phyloP scores from a whole-genome alignment of 1,284 basidiomycete species.

The Malassezia arunalokei region DNA sequence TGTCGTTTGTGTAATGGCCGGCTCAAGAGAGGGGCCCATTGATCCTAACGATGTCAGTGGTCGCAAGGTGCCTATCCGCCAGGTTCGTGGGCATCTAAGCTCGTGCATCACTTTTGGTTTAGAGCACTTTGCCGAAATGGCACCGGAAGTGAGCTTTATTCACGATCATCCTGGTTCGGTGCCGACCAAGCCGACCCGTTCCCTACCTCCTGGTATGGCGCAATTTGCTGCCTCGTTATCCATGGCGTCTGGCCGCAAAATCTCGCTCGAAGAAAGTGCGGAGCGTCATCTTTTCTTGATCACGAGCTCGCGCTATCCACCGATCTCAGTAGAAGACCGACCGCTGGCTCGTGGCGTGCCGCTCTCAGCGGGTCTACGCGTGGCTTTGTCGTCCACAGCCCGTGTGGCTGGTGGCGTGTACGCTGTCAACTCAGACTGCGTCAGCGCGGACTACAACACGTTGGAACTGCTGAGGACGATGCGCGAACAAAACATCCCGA shows the following conservation, averaged over 20 bases:
- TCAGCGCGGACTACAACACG: background rate
- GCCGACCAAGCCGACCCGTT: background rate
- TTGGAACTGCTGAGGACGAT: background rate
- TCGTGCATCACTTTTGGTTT: slow-evolving; percentile 3
- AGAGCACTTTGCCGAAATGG: background rate
- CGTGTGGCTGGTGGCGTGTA: slow-evolving; percentile 9
- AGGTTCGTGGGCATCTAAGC: background rate
- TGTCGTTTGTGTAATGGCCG: slow-evolving; percentile 6
- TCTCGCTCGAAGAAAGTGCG: background rate
- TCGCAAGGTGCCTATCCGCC: background rate
- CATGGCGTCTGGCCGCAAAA: background rate
- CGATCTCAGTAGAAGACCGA: background rate
- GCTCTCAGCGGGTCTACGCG: background rate
- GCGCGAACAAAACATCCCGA: slow-evolving; percentile 2
- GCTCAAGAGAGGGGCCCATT: slow-evolving; percentile 6
- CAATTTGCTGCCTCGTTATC: background rate
- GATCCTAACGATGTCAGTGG: background rate
- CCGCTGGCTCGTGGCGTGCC: background rate
- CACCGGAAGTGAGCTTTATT: slow-evolving; percentile 7
- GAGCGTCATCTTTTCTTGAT: slow-evolving; percentile 5
- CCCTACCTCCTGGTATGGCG: background rate
- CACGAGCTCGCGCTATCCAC: slow-evolving; percentile 3
- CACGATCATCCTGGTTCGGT: slow-evolving; percentile 7
- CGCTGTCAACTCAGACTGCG: background rate
- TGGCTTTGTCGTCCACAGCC: background rate